These are phyloP conservation scores for Fusarium kyushuense DNA, from an alignment of 2,329 filamentous ascomycete genomes.

Conservation along the genomic window DNA sequence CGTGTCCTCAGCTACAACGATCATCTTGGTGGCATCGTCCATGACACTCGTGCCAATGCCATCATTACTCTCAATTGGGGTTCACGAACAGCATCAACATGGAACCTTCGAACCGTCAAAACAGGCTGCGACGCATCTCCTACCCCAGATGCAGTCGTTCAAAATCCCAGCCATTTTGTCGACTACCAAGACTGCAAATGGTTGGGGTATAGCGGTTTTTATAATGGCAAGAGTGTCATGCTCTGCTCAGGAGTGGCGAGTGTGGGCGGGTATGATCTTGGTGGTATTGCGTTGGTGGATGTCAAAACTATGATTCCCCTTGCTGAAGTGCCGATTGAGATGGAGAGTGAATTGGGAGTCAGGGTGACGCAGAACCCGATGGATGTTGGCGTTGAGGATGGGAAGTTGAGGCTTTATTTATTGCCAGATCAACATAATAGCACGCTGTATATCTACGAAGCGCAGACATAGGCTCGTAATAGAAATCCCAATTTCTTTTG, in stretches of 20 bases:
- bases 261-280: slow-evolving; percentile 53
- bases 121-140: slow-evolving; percentile 37
- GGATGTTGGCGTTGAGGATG: slow-evolving; percentile 59
- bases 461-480: slow-evolving; percentile 40
- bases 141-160: slow-evolving; percentile 33
- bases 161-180: slow-evolving; percentile 59
- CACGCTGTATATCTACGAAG: slow-evolving; percentile 62
- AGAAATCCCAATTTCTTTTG: background rate
- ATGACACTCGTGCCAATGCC: slow-evolving; percentile 52
- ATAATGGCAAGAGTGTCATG: slow-evolving; percentile 57
- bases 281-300: slow-evolving; percentile 62
- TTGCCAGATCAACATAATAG: slow-evolving; percentile 61
- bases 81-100: slow-evolving; percentile 56
- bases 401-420: slow-evolving; percentile 60
- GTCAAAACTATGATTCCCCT: slow-evolving; percentile 58
- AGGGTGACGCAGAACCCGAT: slow-evolving; percentile 63
- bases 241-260: slow-evolving; percentile 61
- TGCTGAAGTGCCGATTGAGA: slow-evolving; percentile 59
- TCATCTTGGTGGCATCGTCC: slow-evolving; percentile 61
- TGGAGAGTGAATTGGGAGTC: slow-evolving; percentile 55
- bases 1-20: slow-evolving; percentile 54
- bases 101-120: slow-evolving; percentile 44
- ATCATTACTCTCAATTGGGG: slow-evolving; percentile 62
- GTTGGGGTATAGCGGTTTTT: slow-evolving; percentile 56
- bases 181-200: slow-evolving; percentile 67